Conservation (phyloP, 148 eudicot genomes). For the Camellia sinensis region DNA sequence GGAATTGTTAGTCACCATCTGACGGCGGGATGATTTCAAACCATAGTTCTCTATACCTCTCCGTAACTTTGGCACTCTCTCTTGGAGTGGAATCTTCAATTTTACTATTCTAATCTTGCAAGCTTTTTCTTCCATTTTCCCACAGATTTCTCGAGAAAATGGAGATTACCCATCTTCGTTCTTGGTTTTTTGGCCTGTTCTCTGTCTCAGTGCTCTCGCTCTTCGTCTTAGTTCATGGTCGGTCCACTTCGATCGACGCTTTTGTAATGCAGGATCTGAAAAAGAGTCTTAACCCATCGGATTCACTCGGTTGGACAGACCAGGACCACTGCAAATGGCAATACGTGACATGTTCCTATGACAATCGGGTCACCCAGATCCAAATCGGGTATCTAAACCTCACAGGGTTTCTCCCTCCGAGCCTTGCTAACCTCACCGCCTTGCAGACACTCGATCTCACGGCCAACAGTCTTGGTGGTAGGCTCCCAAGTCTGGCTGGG, state of each 20-base stretch:
- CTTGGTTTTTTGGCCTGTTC: neutral
- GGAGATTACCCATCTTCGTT: neutral
- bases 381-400: slow-evolving; percentile 68
- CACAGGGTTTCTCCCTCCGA: slow-evolving; percentile 54
- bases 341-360: slow-evolving; percentile 46
- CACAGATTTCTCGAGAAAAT: neutral
- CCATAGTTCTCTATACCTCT: too few relatives aligned
- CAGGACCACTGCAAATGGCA: slow-evolving; percentile 71
- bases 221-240: slow-evolving; percentile 14
- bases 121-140: neutral
- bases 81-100: too few relatives aligned
- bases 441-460: slow-evolving; percentile 23
- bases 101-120: too few relatives aligned
- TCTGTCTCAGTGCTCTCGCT: neutral
- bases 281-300: slow-evolving; percentile 44
- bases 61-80: too few relatives aligned
- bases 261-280: slow-evolving; percentile 55
- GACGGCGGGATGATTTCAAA: too few relatives aligned
- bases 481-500: slow-evolving; percentile 52
- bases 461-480: slow-evolving; percentile 56
- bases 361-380: slow-evolving; percentile 65
- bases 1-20: too few relatives aligned
- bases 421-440: slow-evolving; percentile 37
- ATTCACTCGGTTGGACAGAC: slow-evolving; percentile 52
- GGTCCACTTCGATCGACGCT: slow-evolving; percentile 38